phyloP scores from a whole-genome alignment of 1,139 yeast genomes.

The Diutina ranongensis region DNA sequence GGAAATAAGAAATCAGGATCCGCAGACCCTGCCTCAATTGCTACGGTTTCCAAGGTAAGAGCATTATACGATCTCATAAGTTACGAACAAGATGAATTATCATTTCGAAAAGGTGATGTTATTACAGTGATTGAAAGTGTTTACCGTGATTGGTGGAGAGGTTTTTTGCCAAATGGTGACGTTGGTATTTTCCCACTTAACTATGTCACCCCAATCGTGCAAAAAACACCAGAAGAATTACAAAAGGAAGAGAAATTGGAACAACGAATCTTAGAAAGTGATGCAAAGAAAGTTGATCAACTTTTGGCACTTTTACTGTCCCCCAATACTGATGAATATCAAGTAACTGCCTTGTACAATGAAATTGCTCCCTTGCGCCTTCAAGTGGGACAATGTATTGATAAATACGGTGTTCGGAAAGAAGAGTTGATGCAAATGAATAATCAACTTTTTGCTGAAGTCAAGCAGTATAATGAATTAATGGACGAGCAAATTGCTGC shows the following conservation, averaged over 20 bases:
- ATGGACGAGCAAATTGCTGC: constrained; percentile 37
- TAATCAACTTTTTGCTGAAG: constrained; percentile 56
- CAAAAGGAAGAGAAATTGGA: constrained; percentile 22
- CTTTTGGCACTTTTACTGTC: constrained; percentile 47
- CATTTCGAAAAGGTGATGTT: constrained; percentile 63
- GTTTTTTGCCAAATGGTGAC: constrained; percentile 61
- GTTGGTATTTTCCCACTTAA: constrained; percentile 91
- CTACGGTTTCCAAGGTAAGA: constrained; percentile 46
- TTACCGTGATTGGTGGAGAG: constrained; percentile 94
- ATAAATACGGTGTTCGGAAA: constrained; percentile 60
- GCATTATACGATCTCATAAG: constrained; percentile 78
- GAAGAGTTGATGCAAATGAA: constrained; percentile 67
- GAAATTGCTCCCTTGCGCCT: constrained; percentile 65
- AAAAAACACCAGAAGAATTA: constrained; percentile 42
- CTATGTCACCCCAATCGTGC: constrained; percentile 73
- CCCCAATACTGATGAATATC: constrained; percentile 23
- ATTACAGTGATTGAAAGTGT: constrained; percentile 82
- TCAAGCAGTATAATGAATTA: constrained; percentile 56
- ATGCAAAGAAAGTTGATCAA: constrained; percentile 22
- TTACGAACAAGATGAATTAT: constrained; percentile 58
- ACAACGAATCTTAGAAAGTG: constrained; percentile 17
- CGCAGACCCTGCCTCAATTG: background rate
- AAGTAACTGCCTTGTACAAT: constrained; percentile 48
- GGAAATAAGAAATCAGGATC: background rate
- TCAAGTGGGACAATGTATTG: constrained; percentile 58